Evolutionary conservation across 345 rosid species (phyloP).

Genomic region (rapeseed (Brassica napus)): DNA sequence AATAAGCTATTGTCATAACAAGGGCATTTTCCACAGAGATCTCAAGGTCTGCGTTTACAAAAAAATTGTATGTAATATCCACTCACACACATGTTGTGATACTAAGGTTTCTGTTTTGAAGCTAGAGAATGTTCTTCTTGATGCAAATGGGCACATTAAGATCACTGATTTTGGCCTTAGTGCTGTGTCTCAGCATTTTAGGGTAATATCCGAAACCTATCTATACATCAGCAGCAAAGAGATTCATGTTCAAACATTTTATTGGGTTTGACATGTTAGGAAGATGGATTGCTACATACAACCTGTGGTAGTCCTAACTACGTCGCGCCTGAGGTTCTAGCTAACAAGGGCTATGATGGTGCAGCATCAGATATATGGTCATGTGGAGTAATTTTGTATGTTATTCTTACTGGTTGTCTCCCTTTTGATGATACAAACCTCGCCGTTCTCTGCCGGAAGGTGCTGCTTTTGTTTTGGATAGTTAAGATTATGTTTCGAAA

Average conservation of each 20-base stretch:
- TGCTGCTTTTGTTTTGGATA: conserved; percentile 24
- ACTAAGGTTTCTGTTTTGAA: conserved; percentile 34
- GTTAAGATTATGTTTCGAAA: conserved; percentile 4
- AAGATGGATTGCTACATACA: conserved; percentile 82
- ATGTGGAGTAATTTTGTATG: conserved; percentile 91
- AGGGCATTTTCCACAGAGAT: conserved; percentile 86
- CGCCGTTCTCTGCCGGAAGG: conserved; percentile 82
- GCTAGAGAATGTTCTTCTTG: conserved; percentile 85
- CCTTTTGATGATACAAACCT: conserved; percentile 92
- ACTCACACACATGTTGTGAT: conserved; percentile 24
- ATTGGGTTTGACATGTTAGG: conserved; percentile 42
- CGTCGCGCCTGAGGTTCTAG: conserved; percentile 87
- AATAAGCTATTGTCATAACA: conserved; percentile 75
- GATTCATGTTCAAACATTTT: background rate
- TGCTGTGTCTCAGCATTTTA: conserved; percentile 76
- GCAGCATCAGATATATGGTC: conserved; percentile 92
- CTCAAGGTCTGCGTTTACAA: conserved; percentile 58
- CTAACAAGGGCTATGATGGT: conserved; percentile 85
- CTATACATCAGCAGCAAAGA: conserved; percentile 39
- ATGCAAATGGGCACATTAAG: conserved; percentile 68
- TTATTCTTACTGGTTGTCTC: conserved; percentile 74
- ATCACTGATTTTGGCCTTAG: conserved; percentile 95
- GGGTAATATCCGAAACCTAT: conserved; percentile 47
- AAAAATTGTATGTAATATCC: background rate
- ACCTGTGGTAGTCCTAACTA: conserved; percentile 96